Conservation (phyloP, 2,329 filamentous ascomycete genomes). For the Neoarthrinium moseri region DNA sequence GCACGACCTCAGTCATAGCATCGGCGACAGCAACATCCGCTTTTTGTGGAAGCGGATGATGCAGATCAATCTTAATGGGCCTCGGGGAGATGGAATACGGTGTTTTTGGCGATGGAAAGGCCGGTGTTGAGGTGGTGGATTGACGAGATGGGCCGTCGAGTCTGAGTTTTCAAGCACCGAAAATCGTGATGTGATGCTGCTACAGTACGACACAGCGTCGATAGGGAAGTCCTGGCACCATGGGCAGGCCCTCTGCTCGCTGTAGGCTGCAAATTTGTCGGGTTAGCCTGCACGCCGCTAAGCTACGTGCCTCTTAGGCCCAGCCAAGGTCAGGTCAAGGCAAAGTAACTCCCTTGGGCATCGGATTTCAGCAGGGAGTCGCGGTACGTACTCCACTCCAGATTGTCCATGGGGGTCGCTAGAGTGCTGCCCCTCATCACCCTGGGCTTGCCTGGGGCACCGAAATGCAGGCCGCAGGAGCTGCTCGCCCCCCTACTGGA, state of each 20-base stretch:
- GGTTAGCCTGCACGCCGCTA: neutral
- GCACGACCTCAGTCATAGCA: constrained; percentile 72
- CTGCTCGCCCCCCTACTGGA: neutral
- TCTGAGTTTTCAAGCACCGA: constrained; percentile 19
- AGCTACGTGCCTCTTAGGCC: no score
- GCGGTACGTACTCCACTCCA: constrained; percentile 1
- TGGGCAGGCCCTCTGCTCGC: no score
- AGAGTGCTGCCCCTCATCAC: constrained; percentile 1
- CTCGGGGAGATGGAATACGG: constrained; percentile 28
- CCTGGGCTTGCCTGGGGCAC: no score
- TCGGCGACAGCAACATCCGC: constrained; percentile 68
- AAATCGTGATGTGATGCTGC: constrained; percentile 11
- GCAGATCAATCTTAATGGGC: constrained; percentile 31
- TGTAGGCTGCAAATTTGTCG: constrained; percentile 6
- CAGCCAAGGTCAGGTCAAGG: no score
- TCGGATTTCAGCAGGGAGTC: neutral
- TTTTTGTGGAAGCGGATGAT: constrained; percentile 61
- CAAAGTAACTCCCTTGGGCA: no score
- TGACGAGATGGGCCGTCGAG: constrained; percentile 8
- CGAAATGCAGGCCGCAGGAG: no score
- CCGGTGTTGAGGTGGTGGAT: constrained; percentile 25
- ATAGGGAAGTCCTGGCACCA: no score
- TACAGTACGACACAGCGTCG: neutral
- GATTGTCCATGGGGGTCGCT: no score
- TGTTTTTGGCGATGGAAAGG: constrained; percentile 34